Percentiles rank a stretch among this genome's conserved stretches.
Evolutionary conservation across 306 rosid genomes (phyloP).

Genomic region (Biancaea sappan): DNA sequence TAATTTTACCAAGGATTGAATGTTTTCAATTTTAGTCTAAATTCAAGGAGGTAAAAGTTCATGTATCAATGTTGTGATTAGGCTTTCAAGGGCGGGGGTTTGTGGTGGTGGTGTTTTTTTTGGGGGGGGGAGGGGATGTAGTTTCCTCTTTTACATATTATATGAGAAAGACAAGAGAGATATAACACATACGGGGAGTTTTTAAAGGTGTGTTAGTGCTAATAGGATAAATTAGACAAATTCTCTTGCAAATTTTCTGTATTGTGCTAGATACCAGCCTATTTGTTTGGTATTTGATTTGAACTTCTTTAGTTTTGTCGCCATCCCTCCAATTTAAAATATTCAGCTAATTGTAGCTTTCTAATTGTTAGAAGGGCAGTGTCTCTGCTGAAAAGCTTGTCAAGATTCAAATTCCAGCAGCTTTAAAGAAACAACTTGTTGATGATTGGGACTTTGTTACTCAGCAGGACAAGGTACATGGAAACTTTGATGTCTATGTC

Average conservation of each 20-base stretch:
- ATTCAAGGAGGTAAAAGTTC: background rate
- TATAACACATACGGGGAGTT: background rate
- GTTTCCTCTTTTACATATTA: background rate
- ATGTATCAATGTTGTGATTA: background rate
- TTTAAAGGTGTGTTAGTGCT: background rate
- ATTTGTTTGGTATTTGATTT: background rate
- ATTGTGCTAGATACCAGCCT: background rate
- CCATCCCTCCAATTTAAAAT: conserved; percentile 9
- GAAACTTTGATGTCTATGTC: conserved; percentile 2
- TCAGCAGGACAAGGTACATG: conserved; percentile 85
- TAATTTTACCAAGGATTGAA: background rate
- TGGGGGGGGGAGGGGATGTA: too few species aligned
- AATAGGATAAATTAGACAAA: background rate
- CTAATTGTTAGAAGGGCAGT: conserved; percentile 66
- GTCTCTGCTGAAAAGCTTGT: conserved; percentile 68
- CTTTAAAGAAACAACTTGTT: conserved; percentile 91
- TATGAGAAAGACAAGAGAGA: background rate
- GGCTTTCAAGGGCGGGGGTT: too few species aligned
- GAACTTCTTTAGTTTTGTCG: background rate
- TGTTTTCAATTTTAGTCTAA: background rate
- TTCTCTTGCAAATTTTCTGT: background rate
- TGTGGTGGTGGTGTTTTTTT: too few species aligned
- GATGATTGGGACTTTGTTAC: conserved; percentile 90
- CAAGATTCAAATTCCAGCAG: conserved; percentile 93
- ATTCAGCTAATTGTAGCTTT: conserved; percentile 39